Evolutionary conservation across 2,329 filamentous ascomycete species (phyloP), one percentile per base, ranked within the genome.

Genomic region (Exophiala sideris): DNA sequence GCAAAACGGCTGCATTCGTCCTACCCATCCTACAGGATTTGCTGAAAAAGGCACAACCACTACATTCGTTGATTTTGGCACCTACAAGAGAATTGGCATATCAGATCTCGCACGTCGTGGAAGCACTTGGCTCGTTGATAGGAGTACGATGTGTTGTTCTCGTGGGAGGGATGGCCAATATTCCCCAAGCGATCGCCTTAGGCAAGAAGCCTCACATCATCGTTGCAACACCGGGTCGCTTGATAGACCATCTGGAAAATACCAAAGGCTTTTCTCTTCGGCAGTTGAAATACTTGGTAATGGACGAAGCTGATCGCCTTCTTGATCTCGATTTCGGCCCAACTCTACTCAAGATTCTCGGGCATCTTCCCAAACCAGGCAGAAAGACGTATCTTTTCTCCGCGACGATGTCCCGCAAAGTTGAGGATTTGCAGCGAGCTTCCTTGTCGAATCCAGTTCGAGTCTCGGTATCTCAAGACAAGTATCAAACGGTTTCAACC

Each of bases 191-290:
- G 1, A 95, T 99, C 60, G 88, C 91, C 0, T 81, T 99, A 0
- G 90, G 88, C n/a, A 96, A 96, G 79, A 92, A 92, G 65, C 94
- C 94, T 6, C 94, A 99, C 66, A 86, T 99, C 20, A 78, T 97
- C 18, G 91, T 97, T 36, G 92, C 92, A 0, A 96, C 92, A 0
- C 92, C 92, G 0, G 92, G 91, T 48, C 84, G 92, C 52, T 76
- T 96, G 18, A 78, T 96, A 3, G 94, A 97, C 66, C 94, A 99
- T 65, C 76, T 97, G 7, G 91, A 97, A 69, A 96, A 96, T 73
- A 99, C 94, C 2, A 96, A 96, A 71, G 92, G 94, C 9, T 97
- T 99, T 73, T 91, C 87, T 1, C 75, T 97, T 45, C 82, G 87
- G 29, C 80, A 81, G 3, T 76, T 96, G 35, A 91, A 91, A 67